A percentile compares a stretch with the other conserved stretches of the same genome.
phyloP scores from a whole-genome alignment of 1,139 yeast species.

The Lodderomyces margitis region DNA sequence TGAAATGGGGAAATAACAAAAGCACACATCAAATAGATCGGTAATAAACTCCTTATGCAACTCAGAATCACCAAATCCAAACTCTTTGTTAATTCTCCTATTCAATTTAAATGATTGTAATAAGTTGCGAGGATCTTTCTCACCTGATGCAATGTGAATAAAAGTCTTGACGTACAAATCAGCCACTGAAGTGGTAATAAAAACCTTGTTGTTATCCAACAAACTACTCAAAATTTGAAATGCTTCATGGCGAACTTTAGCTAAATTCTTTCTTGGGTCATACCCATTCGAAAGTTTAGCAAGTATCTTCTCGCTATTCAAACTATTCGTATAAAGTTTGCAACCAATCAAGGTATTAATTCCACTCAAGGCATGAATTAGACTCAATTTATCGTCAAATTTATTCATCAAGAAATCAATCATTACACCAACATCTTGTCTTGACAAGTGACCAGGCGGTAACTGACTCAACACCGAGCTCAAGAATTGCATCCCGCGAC shows the following conservation, averaged over 20 bases:
- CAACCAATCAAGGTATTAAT: conserved; percentile 50
- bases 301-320: conserved; percentile 37
- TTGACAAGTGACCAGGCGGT: conserved; percentile 28
- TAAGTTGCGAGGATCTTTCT: conserved; percentile 90
- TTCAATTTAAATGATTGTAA: conserved; percentile 67
- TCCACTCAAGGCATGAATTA: conserved; percentile 55
- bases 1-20: conserved; percentile 95
- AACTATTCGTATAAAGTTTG: conserved; percentile 40
- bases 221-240: conserved; percentile 49
- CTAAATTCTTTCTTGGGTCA: conserved; percentile 61
- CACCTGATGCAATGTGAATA: conserved; percentile 73
- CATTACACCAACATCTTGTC: conserved; percentile 68
- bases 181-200: conserved; percentile 18
- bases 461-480: conserved; percentile 46
- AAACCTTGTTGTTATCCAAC: conserved; percentile 17
- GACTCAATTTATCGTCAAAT: conserved; percentile 60
- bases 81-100: conserved; percentile 41
- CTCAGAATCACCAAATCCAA: conserved; percentile 43
- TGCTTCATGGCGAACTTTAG: conserved; percentile 60
- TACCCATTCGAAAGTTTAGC: conserved; percentile 43
- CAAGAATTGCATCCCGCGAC: conserved; percentile 57
- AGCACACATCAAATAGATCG: conserved; percentile 80
- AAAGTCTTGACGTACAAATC: conserved; percentile 54
- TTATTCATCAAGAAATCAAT: conserved; percentile 63
- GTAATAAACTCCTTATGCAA: conserved; percentile 31